Percentiles rank a stretch among this genome's conserved stretches.
phyloP scores from a whole-genome alignment of 495 filamentous ascomycete genomes.

The Penicillium diatomitis region DNA sequence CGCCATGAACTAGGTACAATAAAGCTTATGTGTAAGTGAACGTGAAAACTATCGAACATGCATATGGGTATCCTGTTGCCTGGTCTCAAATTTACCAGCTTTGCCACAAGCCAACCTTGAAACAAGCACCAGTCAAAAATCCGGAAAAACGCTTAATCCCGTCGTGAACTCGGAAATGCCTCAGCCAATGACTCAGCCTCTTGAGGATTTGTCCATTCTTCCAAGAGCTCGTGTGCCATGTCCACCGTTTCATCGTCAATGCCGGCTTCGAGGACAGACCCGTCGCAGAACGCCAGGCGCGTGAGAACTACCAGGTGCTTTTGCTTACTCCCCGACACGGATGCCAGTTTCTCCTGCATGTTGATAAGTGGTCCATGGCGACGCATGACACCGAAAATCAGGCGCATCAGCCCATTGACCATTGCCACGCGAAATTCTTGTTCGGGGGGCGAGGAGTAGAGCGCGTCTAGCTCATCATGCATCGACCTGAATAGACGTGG shows the following conservation, averaged over 20 bases:
- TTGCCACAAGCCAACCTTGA: too few relatives aligned
- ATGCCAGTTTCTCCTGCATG: constrained; percentile 47
- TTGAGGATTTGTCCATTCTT: constrained; percentile 56
- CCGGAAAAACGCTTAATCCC: not conserved
- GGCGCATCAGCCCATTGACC: constrained; percentile 52
- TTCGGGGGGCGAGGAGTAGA: constrained; percentile 46
- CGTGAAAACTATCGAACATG: too few relatives aligned
- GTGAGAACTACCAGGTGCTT: constrained; percentile 59
- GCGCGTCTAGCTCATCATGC: constrained; percentile 51
- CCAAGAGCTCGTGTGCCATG: constrained; percentile 54
- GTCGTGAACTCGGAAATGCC: constrained; percentile 42
- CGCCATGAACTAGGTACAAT: too few relatives aligned
- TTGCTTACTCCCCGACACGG: constrained; percentile 49
- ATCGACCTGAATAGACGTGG: constrained; percentile 53
- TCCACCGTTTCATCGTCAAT: constrained; percentile 60
- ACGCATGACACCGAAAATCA: constrained; percentile 50
- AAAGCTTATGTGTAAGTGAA: too few relatives aligned
- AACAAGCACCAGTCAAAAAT: too few relatives aligned
- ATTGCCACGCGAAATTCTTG: constrained; percentile 31
- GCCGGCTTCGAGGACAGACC: constrained; percentile 49
- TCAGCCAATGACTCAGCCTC: constrained; percentile 57
- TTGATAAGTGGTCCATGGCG: constrained; percentile 40
- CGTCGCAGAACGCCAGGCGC: constrained; percentile 58
- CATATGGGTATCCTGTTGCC: too few relatives aligned
- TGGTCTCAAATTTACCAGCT: not conserved